These are phyloP conservation scores for Casuarina cunninghamiana DNA, from an alignment of 306 rosid species.

Conservation along the genomic window DNA sequence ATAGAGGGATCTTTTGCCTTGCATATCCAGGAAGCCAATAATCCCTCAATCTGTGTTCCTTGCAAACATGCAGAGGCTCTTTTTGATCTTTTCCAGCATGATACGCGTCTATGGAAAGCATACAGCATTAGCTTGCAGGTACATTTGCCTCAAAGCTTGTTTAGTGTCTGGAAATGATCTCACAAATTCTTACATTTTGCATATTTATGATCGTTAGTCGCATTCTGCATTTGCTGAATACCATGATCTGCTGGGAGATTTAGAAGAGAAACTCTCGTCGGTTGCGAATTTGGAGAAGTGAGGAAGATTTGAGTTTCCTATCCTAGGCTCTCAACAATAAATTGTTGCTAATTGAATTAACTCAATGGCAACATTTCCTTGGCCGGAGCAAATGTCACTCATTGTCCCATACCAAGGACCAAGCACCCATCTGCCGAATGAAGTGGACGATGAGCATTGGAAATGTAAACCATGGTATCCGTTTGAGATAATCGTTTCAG, in stretches of 20 bases:
- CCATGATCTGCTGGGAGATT: slow-evolving; percentile 75
- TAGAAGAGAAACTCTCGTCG: slow-evolving; percentile 69
- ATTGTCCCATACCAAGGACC: slow-evolving; percentile 3
- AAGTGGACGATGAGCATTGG: not conserved
- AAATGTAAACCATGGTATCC: not conserved
- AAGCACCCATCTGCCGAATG: not conserved
- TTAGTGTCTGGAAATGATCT: not conserved
- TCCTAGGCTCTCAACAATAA: slow-evolving; percentile 16
- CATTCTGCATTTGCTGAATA: slow-evolving; percentile 64
- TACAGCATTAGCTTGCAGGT: slow-evolving; percentile 83
- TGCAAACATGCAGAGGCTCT: slow-evolving; percentile 59
- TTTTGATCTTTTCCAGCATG: slow-evolving; percentile 78
- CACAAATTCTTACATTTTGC: slow-evolving; percentile 9
- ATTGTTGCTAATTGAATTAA: slow-evolving; percentile 32
- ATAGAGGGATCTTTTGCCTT: not conserved
- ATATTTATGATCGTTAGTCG: slow-evolving; percentile 44
- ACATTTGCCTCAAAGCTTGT: slow-evolving; percentile 20
- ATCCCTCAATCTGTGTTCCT: slow-evolving; percentile 12
- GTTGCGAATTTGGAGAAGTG: slow-evolving; percentile 35
- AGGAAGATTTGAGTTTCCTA: slow-evolving; percentile 25
- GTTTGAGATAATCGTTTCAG: not conserved
- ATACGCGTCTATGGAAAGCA: slow-evolving; percentile 83
- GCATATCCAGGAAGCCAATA: not conserved
- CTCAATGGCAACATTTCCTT: slow-evolving; percentile 20
- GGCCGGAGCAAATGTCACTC: slow-evolving; percentile 7